These are phyloP conservation scores for Diaporthe eres DNA, from an alignment of 2,329 filamentous ascomycete genomes.

Conservation along the genomic window DNA sequence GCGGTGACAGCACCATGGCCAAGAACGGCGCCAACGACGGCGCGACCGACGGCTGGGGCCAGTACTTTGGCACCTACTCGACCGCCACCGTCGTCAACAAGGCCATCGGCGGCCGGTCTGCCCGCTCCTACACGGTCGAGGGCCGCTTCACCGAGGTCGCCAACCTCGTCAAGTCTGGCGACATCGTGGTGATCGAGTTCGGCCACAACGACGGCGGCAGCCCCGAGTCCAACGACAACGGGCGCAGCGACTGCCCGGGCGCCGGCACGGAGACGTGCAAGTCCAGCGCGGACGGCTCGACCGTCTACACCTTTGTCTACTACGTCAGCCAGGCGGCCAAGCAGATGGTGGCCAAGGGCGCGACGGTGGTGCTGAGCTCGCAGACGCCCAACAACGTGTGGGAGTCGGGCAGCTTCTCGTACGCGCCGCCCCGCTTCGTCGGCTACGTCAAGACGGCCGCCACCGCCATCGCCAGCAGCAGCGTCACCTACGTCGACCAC, in stretches of 20 bases:
- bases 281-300: slow-evolving; percentile 50
- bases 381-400: slow-evolving; percentile 75
- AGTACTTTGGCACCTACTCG: slow-evolving; percentile 67
- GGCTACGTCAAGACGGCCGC: slow-evolving; percentile 60
- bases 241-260: slow-evolving; percentile 70
- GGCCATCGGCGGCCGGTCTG: slow-evolving; percentile 73
- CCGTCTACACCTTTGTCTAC: slow-evolving; percentile 50
- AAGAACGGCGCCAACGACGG: slow-evolving; percentile 55
- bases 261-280: slow-evolving; percentile 65
- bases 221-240: slow-evolving; percentile 68
- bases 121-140: slow-evolving; percentile 73
- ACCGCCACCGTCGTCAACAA: slow-evolving; percentile 67
- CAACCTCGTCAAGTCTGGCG: slow-evolving; percentile 63
- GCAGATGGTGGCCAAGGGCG: slow-evolving; percentile 65
- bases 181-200: slow-evolving; percentile 78
- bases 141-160: slow-evolving; percentile 71
- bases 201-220: slow-evolving; percentile 79
- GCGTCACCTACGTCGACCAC: slow-evolving; percentile 70
- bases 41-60: slow-evolving; percentile 68
- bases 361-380: slow-evolving; percentile 70
- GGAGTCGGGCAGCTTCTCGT: slow-evolving; percentile 66
- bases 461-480: slow-evolving; percentile 55
- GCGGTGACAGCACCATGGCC: slow-evolving; percentile 70
- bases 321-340: slow-evolving; percentile 48
- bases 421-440: slow-evolving; percentile 67